These are phyloP conservation scores for Aspergillus ustus DNA, from an alignment of 2,329 filamentous ascomycete genomes.

Conservation along the genomic window DNA sequence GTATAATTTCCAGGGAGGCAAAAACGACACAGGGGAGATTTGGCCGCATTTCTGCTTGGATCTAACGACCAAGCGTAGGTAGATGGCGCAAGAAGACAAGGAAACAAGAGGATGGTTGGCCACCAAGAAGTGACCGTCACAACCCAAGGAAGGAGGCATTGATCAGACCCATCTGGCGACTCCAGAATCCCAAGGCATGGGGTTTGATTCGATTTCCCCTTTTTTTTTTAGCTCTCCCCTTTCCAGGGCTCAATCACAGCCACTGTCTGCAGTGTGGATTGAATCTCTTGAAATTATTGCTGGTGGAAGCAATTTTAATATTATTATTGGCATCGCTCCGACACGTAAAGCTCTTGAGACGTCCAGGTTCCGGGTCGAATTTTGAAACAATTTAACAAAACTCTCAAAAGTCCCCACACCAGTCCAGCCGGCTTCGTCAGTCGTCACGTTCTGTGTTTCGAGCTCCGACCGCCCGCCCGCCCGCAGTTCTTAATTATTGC, in stretches of 20 bases:
- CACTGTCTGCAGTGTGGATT: neutral
- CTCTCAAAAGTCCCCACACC: slow-evolving; percentile 33
- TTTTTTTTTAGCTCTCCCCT: slow-evolving; percentile 22
- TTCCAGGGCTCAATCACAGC: slow-evolving; percentile 21
- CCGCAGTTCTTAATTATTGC: slow-evolving; percentile 24
- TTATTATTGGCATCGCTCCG: neutral
- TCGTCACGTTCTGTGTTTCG: slow-evolving; percentile 31
- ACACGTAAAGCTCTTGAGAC: neutral
- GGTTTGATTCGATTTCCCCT: slow-evolving; percentile 17
- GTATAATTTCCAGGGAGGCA: slow-evolving; percentile 2
- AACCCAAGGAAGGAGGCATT: neutral
- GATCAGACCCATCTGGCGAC: slow-evolving; percentile 15
- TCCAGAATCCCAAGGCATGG: slow-evolving; percentile 9
- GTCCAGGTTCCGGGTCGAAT: slow-evolving; percentile 30
- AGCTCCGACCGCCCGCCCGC: slow-evolving; percentile 22
- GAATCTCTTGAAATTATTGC: neutral
- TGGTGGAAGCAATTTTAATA: neutral
- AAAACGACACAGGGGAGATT: neutral
- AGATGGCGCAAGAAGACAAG: slow-evolving; percentile 18
- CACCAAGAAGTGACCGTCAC: neutral
- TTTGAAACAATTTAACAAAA: slow-evolving; percentile 38
- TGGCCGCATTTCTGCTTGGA: neutral
- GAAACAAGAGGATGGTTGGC: slow-evolving; percentile 11
- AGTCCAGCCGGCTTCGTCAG: slow-evolving; percentile 27
- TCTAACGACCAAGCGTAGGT: slow-evolving; percentile 19